phyloP scores from a whole-genome alignment of 192 early-diverging fungal genomes.

The Entophlyctis luteolus region DNA sequence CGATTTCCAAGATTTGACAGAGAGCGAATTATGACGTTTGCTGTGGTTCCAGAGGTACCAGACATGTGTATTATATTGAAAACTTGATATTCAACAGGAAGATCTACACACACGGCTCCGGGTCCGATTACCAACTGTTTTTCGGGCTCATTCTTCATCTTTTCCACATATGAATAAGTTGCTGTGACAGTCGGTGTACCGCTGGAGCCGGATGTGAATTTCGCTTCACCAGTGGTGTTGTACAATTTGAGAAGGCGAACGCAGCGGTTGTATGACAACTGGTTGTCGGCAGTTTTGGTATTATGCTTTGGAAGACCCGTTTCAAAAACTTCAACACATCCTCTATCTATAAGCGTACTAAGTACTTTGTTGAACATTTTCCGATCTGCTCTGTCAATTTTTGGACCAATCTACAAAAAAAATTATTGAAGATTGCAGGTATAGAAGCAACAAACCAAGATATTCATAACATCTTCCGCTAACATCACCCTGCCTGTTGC shows the following conservation, averaged over 20 bases:
- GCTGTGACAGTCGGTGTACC: background rate
- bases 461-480: constrained; percentile 49
- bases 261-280: constrained; percentile 37
- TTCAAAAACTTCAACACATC: constrained; percentile 45
- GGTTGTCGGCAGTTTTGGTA: constrained; percentile 18
- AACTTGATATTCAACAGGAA: constrained; percentile 63
- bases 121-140: constrained; percentile 34
- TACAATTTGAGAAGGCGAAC: constrained; percentile 47
- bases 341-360: constrained; percentile 39
- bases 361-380: constrained; percentile 61
- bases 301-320: constrained; percentile 30
- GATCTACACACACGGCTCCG: constrained; percentile 51
- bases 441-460: constrained; percentile 42
- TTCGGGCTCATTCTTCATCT: constrained; percentile 24
- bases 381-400: constrained; percentile 27
- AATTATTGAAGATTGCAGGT: background rate
- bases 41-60: constrained; percentile 51
- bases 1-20: constrained; percentile 50
- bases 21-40: constrained; percentile 47
- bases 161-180: constrained; percentile 1
- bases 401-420: constrained; percentile 23
- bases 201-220: background rate
- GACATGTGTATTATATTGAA: constrained; percentile 50
- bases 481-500: constrained; percentile 53
- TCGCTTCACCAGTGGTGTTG: constrained; percentile 6